Percentiles rank a stretch among this genome's conserved stretches.
Evolutionary conservation across 2,329 filamentous ascomycete genomes (phyloP).

Genomic region (Claviceps sp.): DNA sequence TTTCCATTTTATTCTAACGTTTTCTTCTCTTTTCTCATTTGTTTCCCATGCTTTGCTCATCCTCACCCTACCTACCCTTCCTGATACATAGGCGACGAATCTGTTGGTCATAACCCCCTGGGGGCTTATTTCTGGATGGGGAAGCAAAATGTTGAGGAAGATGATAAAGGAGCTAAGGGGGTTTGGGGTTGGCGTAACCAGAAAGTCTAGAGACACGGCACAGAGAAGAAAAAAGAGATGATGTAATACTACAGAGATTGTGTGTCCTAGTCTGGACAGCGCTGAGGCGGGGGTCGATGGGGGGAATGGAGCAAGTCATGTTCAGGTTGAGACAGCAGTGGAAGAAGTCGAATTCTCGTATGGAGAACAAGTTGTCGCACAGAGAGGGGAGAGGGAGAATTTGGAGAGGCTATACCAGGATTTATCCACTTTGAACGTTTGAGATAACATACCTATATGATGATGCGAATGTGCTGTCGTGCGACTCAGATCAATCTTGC

Average conservation of each 20-base stretch:
- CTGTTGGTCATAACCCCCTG: background rate
- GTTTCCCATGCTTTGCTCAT: no score
- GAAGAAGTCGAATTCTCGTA: constrained; percentile 1
- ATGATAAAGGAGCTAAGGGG: no score
- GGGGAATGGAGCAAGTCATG: background rate
- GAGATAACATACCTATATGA: constrained; percentile 23
- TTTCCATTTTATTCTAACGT: background rate
- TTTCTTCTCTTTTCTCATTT: constrained; percentile 6
- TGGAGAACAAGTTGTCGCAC: background rate
- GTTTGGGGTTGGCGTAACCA: no score
- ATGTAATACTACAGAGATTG: no score
- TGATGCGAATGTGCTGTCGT: constrained; percentile 14
- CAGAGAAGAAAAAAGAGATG: no score
- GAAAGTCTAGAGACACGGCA: no score
- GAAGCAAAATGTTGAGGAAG: background rate
- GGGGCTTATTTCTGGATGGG: background rate
- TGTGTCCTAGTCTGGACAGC: no score
- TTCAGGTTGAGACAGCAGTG: constrained; percentile 9
- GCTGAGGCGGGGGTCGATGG: no score
- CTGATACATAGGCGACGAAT: background rate
- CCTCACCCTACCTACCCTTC: constrained; percentile 3
- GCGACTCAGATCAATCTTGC: background rate
- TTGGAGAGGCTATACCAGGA: constrained; percentile 15
- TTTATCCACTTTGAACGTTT: constrained; percentile 3
- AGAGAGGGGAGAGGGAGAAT: background rate